phyloP scores from a whole-genome alignment of 345 rosid genomes.

The Capsella bursapastoris region DNA sequence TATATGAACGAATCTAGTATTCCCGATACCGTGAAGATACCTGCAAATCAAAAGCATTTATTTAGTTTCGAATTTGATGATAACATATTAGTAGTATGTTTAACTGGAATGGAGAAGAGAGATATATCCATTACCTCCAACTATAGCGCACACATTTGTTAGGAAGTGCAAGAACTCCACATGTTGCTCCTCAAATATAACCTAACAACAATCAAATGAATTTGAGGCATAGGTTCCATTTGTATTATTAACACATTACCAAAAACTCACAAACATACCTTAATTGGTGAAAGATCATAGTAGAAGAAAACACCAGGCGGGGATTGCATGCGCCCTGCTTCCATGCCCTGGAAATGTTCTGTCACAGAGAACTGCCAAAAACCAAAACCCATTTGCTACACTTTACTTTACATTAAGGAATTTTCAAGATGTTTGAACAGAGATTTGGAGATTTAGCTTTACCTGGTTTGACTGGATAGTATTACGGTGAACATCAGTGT shows the following conservation, averaged over 20 bases:
- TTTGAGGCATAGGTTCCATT: neutral
- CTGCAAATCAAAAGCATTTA: conserved; percentile 34
- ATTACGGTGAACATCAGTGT: conserved; percentile 66
- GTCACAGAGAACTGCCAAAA: conserved; percentile 78
- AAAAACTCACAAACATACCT: conserved; percentile 47
- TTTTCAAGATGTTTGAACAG: neutral
- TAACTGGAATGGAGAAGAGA: neutral
- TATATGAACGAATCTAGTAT: conserved; percentile 82
- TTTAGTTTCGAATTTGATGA: neutral
- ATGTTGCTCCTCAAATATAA: conserved; percentile 74
- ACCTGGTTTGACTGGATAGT: conserved; percentile 79
- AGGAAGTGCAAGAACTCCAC: conserved; percentile 82
- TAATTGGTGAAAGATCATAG: conserved; percentile 90
- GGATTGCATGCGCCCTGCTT: conserved; percentile 50
- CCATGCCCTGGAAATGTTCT: conserved; percentile 71
- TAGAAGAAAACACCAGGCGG: conserved; percentile 87
- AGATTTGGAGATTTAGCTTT: conserved; percentile 16
- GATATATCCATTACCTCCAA: conserved; percentile 59
- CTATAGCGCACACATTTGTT: conserved; percentile 78
- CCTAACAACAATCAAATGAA: conserved; percentile 48
- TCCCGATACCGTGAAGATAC: conserved; percentile 81
- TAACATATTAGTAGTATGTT: neutral
- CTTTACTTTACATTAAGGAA: neutral
- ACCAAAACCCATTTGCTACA: neutral
- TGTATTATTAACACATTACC: neutral